Conservation (phyloP, 2,329 filamentous ascomycete genomes). For the Ceratocystis papillata region DNA sequence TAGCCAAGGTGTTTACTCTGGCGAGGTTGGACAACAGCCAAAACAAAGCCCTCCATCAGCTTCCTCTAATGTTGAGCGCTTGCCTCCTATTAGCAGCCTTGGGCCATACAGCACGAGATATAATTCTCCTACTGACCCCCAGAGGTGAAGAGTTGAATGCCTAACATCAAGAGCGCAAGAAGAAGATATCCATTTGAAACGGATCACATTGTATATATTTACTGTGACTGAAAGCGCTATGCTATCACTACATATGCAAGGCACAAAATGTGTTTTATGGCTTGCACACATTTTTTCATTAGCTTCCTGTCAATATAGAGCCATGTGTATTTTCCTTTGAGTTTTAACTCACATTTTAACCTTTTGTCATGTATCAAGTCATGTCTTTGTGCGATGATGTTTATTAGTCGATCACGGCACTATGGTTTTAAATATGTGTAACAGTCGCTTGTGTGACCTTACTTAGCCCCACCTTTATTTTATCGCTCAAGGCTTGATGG, state of each 20-base stretch:
- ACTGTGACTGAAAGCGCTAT: neutral
- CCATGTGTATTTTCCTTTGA: neutral
- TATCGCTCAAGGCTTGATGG: neutral
- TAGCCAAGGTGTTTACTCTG: neutral
- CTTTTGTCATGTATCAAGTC: neutral
- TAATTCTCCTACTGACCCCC: neutral
- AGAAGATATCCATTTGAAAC: no score
- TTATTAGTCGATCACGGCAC: no score
- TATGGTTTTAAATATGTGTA: neutral
- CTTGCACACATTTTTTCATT: neutral
- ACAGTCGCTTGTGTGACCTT: neutral
- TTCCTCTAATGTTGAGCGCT: neutral
- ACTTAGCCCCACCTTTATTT: neutral
- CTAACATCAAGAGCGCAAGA: no score
- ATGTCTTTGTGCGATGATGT: neutral
- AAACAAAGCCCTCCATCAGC: neutral
- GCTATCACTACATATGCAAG: neutral
- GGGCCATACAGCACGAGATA: neutral
- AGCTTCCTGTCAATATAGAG: constrained; percentile 5
- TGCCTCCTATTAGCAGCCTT: constrained; percentile 5
- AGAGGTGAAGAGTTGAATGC: neutral
- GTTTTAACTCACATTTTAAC: neutral
- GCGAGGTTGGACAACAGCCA: neutral
- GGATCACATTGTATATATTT: constrained; percentile 6
- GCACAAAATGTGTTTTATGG: neutral